phyloP scores from a whole-genome alignment of 2,329 filamentous ascomycete species.

The Ceratocystis lukuohia region DNA sequence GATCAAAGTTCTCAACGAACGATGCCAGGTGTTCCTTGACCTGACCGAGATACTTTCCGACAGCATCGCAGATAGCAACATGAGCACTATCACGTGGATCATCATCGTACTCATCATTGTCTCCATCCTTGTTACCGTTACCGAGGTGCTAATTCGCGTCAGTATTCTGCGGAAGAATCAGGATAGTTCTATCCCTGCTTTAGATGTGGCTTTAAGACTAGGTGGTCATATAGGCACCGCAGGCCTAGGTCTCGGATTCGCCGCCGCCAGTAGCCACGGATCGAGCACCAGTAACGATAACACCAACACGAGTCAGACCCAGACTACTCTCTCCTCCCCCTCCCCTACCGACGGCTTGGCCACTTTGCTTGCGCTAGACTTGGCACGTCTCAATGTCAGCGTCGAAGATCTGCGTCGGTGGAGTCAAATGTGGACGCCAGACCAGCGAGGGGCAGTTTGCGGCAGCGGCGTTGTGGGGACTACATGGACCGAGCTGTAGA shows the following conservation, averaged over 20 bases:
- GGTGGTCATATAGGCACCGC: no score
- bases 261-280: slow-evolving; percentile 22
- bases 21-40: slow-evolving; percentile 91
- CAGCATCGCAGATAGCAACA: slow-evolving; percentile 83
- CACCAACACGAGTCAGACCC: no score
- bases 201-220: no score
- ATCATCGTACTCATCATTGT: slow-evolving; percentile 87
- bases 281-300: slow-evolving; percentile 24
- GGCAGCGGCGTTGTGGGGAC: slow-evolving; percentile 16
- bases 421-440: slow-evolving; percentile 22
- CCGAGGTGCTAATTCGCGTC: slow-evolving; percentile 80
- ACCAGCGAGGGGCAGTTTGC: slow-evolving; percentile 20
- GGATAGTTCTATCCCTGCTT: not conserved
- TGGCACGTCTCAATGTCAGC: slow-evolving; percentile 38
- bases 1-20: slow-evolving; percentile 92
- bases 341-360: slow-evolving; percentile 28
- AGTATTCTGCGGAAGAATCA: slow-evolving; percentile 45
- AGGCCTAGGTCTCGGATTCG: not conserved
- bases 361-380: slow-evolving; percentile 37
- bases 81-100: slow-evolving; percentile 96
- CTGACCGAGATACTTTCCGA: slow-evolving; percentile 90
- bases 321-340: slow-evolving; percentile 13
- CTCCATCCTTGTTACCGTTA: slow-evolving; percentile 79
- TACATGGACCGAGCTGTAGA: slow-evolving; percentile 12
- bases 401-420: slow-evolving; percentile 33